Conservation (phyloP, 2,329 filamentous ascomycete species). For the Trichoderma atroviride region DNA sequence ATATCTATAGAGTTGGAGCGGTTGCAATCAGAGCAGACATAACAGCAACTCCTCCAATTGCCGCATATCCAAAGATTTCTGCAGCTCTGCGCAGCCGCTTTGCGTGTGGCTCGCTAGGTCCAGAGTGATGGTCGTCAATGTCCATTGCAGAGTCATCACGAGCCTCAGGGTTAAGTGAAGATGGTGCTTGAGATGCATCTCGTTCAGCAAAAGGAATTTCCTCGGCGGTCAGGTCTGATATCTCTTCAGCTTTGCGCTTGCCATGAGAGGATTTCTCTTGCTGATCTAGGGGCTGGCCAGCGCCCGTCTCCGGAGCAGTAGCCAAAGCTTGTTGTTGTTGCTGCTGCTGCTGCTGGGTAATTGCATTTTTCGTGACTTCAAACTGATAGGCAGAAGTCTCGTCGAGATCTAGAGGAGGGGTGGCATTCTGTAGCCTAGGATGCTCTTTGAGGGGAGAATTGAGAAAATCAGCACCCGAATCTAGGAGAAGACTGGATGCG, state of each 20-base stretch:
- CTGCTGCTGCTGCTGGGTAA: conserved; percentile 8
- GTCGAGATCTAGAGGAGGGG: conserved; percentile 28
- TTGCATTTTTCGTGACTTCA: conserved; percentile 35
- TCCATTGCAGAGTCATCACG: background rate
- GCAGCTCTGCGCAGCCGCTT: conserved; percentile 42
- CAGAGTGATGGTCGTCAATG: background rate
- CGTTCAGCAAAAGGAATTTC: background rate
- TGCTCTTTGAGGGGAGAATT: conserved; percentile 30
- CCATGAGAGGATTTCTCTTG: background rate
- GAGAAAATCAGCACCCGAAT: conserved; percentile 41
- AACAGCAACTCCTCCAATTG: conserved; percentile 44
- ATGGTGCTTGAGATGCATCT: background rate
- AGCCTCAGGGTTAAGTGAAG: background rate
- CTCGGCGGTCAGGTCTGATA: conserved; percentile 32
- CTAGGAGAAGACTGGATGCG: conserved; percentile 31
- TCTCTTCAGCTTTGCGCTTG: conserved; percentile 37
- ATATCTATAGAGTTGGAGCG: conserved; percentile 36
- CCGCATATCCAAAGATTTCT: conserved; percentile 42
- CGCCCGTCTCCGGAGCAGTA: background rate
- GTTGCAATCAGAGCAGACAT: conserved; percentile 46
- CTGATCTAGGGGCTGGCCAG: background rate
- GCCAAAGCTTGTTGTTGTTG: background rate
- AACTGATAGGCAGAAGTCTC: conserved; percentile 39
- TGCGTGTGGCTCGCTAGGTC: conserved; percentile 27
- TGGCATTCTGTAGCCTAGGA: background rate